Evolutionary conservation across 2,329 filamentous ascomycete species (phyloP), one percentile per base, ranked within the genome.

Genomic region (Rhexocercosporidium sp.): DNA sequence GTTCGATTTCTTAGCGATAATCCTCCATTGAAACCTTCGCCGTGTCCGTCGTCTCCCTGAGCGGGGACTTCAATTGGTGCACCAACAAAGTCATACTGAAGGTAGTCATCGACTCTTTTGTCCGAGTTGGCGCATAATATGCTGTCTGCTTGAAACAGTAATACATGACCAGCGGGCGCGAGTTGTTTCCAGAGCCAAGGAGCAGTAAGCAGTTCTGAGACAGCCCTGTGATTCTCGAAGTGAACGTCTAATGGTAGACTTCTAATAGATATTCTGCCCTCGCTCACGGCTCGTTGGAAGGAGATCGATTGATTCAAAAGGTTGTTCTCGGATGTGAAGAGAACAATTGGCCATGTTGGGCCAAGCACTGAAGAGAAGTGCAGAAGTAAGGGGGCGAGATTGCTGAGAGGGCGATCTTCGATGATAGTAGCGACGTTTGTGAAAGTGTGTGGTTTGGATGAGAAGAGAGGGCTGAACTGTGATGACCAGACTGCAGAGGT

Each of bases 281-380:
- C 66, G 3, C 70, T 68, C 11, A 81, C 69, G 3, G 77, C 75
- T 3, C 79, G 78, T 16, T 72, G 69, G 68, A 79, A 78, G 20
- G 25, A 59, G 29, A 56, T 65, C 2, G 61, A 56, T 27, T 25
- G 20, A n/a, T 16, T 25, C 8, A 37, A 9, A 11, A 41, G 12
- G 22, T 8, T 6, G 22, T 54, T 25, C 29, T 74, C 64, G 1
- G 76, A 72, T 0, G 81, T 82, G 70, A 77, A 80, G 53, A 81
- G 74, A 22, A 81, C 73, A 22, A 83, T 76, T 8, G 80, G 80
- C 80, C 80, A 82, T 6, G 69, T 66, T 29, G 80, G 79, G 1
- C 80, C 81, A 14, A 82, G 77, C 16, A 80, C 74, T 14, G 73
- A 65, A 25, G 75, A 70, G 66, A 78, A 80, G 67, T 80, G 77